Evolutionary conservation across 768 basidiomycete species (phyloP), one percentile per base, ranked within the genome.

Genomic region (Trametes cinnabarina): DNA sequence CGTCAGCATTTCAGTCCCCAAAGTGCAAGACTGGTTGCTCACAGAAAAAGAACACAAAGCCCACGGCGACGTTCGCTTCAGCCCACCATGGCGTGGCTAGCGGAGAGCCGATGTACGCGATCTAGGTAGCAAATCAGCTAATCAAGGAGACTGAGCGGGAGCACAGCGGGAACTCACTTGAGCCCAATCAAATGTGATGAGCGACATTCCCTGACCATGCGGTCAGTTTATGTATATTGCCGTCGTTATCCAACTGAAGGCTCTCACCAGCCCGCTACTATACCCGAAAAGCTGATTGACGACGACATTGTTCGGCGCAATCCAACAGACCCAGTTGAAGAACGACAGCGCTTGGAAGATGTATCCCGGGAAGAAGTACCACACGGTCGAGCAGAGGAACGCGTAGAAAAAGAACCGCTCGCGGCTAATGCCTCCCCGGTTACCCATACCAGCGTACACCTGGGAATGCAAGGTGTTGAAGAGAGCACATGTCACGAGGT

Each of bases 391-490:
- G 23, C 71, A 81, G 2, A 77, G 53, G 67, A 88, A 87, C 4
- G 78, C 82, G 65, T 80, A 84, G 56, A 84, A 62, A 78, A 93
- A 93, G 77, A 92, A 94, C 6, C 83, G 79, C 68, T 89, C 87
- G 53, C 92, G 83, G 60, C 81, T 83, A 42, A 92, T 73, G 35
- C 88, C 88, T 12, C 78, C 79, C 3, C 79, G 77, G 26, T 71
- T 77, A 14, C 87, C 85, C 17, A 80, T 79, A 44, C 88, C 88
- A 3, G 83, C 76, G 62, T 88, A 88, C 53, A 79, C 73, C 51
- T 84, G 81, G 0, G 84, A 84, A 71, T 93, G 91, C 0, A 91
- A 76, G 1, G 89, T 90, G 64, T 91, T 91, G 73, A 91, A 89
- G 32, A 82, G 66, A 2, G 88, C 86, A 63, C 90, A 90, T 14